Evolutionary conservation across 2,329 filamentous ascomycete genomes (phyloP).

Genomic region (Fusarium continuum): DNA sequence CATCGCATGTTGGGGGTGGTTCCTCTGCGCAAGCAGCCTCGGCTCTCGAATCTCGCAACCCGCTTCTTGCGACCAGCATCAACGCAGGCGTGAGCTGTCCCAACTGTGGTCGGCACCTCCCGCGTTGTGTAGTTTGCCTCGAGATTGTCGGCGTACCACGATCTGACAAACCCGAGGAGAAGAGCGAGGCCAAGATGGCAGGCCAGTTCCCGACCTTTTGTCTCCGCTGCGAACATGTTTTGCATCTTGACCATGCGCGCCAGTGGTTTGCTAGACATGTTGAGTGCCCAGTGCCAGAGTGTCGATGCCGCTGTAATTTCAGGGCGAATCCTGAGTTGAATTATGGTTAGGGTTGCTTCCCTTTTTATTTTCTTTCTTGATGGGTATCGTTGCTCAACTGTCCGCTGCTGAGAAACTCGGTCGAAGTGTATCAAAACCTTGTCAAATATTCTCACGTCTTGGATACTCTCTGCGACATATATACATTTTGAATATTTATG

Average conservation of each 20-base stretch:
- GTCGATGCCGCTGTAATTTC: conserved; percentile 71
- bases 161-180: conserved; percentile 65
- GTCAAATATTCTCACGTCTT: background rate
- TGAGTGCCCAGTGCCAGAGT: conserved; percentile 75
- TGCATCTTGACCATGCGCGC: conserved; percentile 73
- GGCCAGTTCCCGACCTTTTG: conserved; percentile 75
- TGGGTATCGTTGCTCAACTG: background rate
- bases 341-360: conserved; percentile 54
- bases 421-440: background rate
- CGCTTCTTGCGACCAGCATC: conserved; percentile 66
- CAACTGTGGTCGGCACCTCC: conserved; percentile 72
- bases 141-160: conserved; percentile 72
- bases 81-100: conserved; percentile 71
- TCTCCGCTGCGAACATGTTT: conserved; percentile 72
- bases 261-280: conserved; percentile 72
- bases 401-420: background rate
- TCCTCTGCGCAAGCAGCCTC: conserved; percentile 35
- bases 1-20: conserved; percentile 12
- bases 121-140: conserved; percentile 73
- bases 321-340: conserved; percentile 67
- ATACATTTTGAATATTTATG: conserved; percentile 16
- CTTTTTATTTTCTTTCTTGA: background rate
- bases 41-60: conserved; percentile 57
- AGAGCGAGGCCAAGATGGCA: conserved; percentile 59
- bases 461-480: background rate